These are phyloP conservation scores for Isochrysis galbana DNA, from an alignment of 78 protist genomes.

Conservation along the genomic window DNA sequence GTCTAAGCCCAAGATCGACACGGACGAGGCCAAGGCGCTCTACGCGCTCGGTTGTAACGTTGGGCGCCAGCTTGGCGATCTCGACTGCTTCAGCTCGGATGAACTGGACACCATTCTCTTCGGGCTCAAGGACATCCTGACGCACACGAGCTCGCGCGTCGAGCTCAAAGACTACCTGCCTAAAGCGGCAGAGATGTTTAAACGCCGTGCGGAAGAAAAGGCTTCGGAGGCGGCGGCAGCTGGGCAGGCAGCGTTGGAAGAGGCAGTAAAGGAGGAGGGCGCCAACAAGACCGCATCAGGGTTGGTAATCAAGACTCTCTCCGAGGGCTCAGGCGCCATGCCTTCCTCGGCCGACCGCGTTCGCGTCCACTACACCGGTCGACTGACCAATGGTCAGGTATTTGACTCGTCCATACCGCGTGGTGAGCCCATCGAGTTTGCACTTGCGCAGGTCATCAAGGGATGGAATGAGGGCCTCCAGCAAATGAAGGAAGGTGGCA, in stretches of 20 bases:
- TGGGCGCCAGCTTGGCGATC: too few species aligned
- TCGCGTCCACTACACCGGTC: conserved; percentile 42
- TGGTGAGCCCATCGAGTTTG: conserved; percentile 22
- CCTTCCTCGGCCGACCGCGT: neutral
- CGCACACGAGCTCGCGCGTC: too few species aligned
- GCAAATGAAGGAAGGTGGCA: conserved; percentile 29
- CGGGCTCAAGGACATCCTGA: too few species aligned
- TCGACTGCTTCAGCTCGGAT: too few species aligned
- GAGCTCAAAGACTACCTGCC: too few species aligned
- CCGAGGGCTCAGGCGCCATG: neutral
- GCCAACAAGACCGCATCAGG: neutral
- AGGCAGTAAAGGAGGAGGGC: neutral
- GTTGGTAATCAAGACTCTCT: neutral
- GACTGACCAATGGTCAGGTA: neutral
- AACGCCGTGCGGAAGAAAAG: neutral
- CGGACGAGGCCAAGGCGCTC: too few species aligned
- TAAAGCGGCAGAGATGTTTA: too few species aligned
- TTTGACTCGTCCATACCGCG: conserved; percentile 34
- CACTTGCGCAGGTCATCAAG: neutral
- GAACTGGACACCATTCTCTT: too few species aligned
- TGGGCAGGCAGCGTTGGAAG: neutral
- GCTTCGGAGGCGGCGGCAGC: neutral
- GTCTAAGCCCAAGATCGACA: too few species aligned
- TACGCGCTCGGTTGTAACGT: too few species aligned
- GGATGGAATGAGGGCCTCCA: conserved; percentile 23